These are phyloP conservation scores for Phytophthora fragariaefolia DNA, from an alignment of 352 stramenopile species.

Conservation along the genomic window DNA sequence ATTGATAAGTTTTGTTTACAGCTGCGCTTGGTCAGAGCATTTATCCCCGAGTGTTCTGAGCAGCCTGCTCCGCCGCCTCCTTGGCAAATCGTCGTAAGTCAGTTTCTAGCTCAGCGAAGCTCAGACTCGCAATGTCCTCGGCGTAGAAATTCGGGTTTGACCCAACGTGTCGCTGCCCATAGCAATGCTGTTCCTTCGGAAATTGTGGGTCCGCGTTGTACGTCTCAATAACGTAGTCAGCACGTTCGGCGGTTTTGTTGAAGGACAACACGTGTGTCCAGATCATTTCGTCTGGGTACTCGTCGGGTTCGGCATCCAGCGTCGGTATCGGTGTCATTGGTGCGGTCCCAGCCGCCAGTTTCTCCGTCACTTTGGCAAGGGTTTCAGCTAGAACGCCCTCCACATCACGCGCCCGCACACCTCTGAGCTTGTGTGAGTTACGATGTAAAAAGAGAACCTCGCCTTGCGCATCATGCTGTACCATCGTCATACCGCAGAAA, in stretches of 20 bases:
- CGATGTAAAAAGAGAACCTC: slow-evolving; percentile 60
- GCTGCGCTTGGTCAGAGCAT: no score
- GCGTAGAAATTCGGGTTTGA: slow-evolving; percentile 45
- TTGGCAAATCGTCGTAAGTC: slow-evolving; percentile 34
- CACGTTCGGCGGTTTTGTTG: slow-evolving; percentile 39
- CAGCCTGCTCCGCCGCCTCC: slow-evolving; percentile 24
- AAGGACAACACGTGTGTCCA: slow-evolving; percentile 76
- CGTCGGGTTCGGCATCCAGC: slow-evolving; percentile 11
- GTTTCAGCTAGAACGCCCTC: slow-evolving; percentile 9
- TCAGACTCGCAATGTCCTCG: slow-evolving; percentile 29
- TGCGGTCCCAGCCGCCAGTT: slow-evolving; percentile 11
- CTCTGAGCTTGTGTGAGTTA: slow-evolving; percentile 56
- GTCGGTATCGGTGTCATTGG: slow-evolving; percentile 14
- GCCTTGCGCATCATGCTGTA: slow-evolving; percentile 45
- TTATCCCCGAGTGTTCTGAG: neutral
- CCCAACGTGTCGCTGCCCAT: slow-evolving; percentile 43
- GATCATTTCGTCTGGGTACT: slow-evolving; percentile 51
- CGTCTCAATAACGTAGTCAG: slow-evolving; percentile 57
- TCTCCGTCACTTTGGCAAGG: slow-evolving; percentile 19
- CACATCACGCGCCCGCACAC: slow-evolving; percentile 1
- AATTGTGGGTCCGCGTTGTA: slow-evolving; percentile 47
- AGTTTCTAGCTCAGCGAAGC: slow-evolving; percentile 38
- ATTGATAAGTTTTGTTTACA: no score
- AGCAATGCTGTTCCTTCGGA: slow-evolving; percentile 60
- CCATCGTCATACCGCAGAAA: slow-evolving; percentile 67